These are phyloP conservation scores for Zygosaccharomyces gambellarensis DNA, from an alignment of 805 yeast species.

Conservation along the genomic window DNA sequence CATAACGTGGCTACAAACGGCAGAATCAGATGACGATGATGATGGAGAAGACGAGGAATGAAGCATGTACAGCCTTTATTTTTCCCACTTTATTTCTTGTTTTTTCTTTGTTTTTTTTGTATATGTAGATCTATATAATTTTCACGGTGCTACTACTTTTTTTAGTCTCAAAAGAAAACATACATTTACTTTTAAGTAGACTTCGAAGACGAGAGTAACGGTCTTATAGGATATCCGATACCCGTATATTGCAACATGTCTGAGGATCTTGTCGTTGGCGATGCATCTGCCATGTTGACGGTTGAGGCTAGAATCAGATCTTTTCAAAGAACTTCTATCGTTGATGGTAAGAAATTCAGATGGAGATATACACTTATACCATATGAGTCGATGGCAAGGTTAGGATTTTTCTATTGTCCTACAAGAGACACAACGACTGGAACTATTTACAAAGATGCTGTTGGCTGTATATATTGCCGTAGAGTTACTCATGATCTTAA, in stretches of 20 bases:
- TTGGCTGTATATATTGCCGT: conserved; percentile 26
- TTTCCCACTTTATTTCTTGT: not conserved
- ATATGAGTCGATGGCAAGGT: conserved; percentile 21
- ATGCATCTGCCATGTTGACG: conserved; percentile 6
- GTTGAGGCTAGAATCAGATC: conserved; percentile 15
- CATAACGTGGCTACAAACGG: conserved; percentile 89
- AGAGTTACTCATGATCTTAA: conserved; percentile 17
- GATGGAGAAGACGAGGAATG: conserved; percentile 28
- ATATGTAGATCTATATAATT: conserved; percentile 3
- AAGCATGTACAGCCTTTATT: not conserved
- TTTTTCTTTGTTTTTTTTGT: not conserved
- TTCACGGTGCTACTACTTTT: not conserved
- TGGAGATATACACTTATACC: conserved; percentile 34
- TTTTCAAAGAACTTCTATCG: conserved; percentile 14
- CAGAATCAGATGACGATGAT: conserved; percentile 75
- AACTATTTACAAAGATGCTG: conserved; percentile 20
- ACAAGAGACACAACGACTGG: conserved; percentile 8
- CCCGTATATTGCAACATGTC: not conserved
- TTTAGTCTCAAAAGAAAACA: not conserved
- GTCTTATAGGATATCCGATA: not conserved
- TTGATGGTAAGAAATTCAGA: conserved; percentile 22
- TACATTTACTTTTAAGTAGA: not conserved
- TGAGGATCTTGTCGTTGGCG: conserved; percentile 2
- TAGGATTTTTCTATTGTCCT: conserved; percentile 31
- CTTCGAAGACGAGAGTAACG: not conserved